Evolutionary conservation across 2,329 filamentous ascomycete species (phyloP), one percentile per base, ranked within the genome.

Genomic region (Aspergillus caelatus): DNA sequence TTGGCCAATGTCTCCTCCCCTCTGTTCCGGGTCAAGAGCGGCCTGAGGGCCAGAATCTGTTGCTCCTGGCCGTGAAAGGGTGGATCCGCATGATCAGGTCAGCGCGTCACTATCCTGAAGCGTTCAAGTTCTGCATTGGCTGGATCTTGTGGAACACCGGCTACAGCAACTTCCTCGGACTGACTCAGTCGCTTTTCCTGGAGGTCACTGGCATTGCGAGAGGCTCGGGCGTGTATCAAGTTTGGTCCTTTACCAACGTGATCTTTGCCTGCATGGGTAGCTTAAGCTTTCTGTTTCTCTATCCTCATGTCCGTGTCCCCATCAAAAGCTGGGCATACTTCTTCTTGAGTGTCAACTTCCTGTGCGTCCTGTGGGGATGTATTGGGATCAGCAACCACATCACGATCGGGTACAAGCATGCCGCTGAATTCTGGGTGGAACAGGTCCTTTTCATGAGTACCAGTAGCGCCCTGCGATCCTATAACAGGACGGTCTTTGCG

Each of bases 141-240:
- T 69, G 67, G 67, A 61, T 69, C n/a, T 62, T 69, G 14, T 69
- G 67, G 67, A 69, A 69, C 54, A 69, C 67, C 0, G 66, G 66
- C 60, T 69, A 69, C 39, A 65, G 57, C 55, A 69, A 69, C 50
- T 64, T 62, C 58, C 63, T 68, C 30, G 57, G 57, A 1, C 58
- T 69, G 23, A 65, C 65, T 19, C 52, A 58, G 4, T 39, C 65
- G 12, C 62, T 68, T 0, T 69, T 69, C 28, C 67, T 67, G 7
- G 59, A 69, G 57, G 67, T 69, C 30, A 69, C 65, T 23, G 67
- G 66, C 34, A 60, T 69, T 21, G 60, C 60, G 9, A 54, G 61
- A 21, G 63, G 60, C n/a, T 62, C 62, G 36, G 64, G 67, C 14
- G 59, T 68, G 19, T 69, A 68, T 39, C 62, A 60, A 16, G 64